Percentiles rank a stretch among this genome's conserved stretches.
Evolutionary conservation across 2,329 filamentous ascomycete genomes (phyloP).

Genomic region (Metarhizium robertsii): DNA sequence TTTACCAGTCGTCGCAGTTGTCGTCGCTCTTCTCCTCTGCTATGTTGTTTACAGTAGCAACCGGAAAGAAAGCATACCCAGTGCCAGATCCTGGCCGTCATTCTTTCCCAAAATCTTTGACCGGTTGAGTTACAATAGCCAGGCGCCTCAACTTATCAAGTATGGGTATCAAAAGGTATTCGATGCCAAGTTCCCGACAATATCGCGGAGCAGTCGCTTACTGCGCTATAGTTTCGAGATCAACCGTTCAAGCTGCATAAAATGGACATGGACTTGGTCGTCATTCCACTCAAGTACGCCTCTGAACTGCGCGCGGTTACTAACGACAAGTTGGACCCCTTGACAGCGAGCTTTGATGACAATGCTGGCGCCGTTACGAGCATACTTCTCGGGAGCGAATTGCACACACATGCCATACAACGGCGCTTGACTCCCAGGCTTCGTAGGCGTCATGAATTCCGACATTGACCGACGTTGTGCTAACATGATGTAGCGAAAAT

Average conservation of each 20-base stretch:
- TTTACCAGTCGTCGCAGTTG: background rate
- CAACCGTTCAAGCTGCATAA: constrained; percentile 8
- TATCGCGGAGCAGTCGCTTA: background rate
- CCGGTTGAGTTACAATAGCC: constrained; percentile 7
- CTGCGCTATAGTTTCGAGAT: constrained; percentile 3
- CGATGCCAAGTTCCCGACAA: no score
- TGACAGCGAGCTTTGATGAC: constrained; percentile 11
- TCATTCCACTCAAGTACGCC: constrained; percentile 9
- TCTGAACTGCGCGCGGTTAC: constrained; percentile 7
- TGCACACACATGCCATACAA: constrained; percentile 10
- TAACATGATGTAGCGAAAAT: constrained; percentile 4
- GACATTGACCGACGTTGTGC: background rate
- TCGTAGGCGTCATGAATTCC: background rate
- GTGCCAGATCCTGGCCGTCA: constrained; percentile 6
- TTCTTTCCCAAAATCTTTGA: constrained; percentile 7
- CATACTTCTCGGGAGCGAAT: constrained; percentile 8
- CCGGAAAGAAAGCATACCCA: constrained; percentile 4
- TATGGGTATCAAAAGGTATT: constrained; percentile 8
- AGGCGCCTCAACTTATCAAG: constrained; percentile 5
- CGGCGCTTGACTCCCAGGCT: constrained; percentile 9
- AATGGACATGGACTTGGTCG: constrained; percentile 11
- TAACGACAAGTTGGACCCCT: constrained; percentile 9
- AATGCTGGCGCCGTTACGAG: constrained; percentile 8
- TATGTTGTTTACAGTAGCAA: background rate
- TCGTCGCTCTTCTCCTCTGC: background rate